phyloP scores from a whole-genome alignment of 192 early-diverging fungal species.

The Hyaloraphidium curvatum region DNA sequence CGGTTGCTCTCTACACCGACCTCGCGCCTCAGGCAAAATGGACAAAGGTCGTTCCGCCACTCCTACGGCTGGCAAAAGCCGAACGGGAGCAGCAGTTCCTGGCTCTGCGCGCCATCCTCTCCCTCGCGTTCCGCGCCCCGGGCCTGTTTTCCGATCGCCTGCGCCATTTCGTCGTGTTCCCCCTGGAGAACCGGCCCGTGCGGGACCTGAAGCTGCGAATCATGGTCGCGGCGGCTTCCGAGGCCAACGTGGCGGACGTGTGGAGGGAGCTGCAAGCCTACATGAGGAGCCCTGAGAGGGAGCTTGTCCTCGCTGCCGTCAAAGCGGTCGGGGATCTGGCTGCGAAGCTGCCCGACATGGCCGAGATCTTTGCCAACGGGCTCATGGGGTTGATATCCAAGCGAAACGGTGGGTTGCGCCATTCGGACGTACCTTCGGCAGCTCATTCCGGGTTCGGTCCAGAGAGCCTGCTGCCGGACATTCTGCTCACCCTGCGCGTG shows the following conservation, averaged over 20 bases:
- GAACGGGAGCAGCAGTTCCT: slow-evolving; percentile 12
- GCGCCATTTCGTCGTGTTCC: slow-evolving; percentile 62
- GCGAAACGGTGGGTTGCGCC: slow-evolving; percentile 27
- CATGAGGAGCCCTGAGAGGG: slow-evolving; percentile 38
- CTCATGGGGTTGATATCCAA: slow-evolving; percentile 35
- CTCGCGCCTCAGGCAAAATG: too few relatives aligned
- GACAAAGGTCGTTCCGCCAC: too few relatives aligned
- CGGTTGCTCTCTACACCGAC: neutral
- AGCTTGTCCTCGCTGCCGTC: slow-evolving; percentile 43
- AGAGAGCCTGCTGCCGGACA: slow-evolving; percentile 56
- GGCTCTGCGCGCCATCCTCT: slow-evolving; percentile 11
- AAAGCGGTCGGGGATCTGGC: slow-evolving; percentile 39
- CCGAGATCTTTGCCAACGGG: slow-evolving; percentile 27
- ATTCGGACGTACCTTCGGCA: neutral
- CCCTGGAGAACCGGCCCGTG: slow-evolving; percentile 6
- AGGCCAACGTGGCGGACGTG: slow-evolving; percentile 32
- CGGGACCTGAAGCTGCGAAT: slow-evolving; percentile 52
- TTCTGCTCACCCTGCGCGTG: slow-evolving; percentile 50
- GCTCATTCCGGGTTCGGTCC: neutral
- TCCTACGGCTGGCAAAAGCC: slow-evolving; percentile 14
- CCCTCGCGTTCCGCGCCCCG: slow-evolving; percentile 33
- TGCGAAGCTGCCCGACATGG: slow-evolving; percentile 29
- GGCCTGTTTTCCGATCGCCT: slow-evolving; percentile 47
- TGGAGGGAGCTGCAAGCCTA: slow-evolving; percentile 40
- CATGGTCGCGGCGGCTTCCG: slow-evolving; percentile 41